Conservation (phyloP, 1,139 yeast genomes). For the Lodderomyces beijingensis region DNA sequence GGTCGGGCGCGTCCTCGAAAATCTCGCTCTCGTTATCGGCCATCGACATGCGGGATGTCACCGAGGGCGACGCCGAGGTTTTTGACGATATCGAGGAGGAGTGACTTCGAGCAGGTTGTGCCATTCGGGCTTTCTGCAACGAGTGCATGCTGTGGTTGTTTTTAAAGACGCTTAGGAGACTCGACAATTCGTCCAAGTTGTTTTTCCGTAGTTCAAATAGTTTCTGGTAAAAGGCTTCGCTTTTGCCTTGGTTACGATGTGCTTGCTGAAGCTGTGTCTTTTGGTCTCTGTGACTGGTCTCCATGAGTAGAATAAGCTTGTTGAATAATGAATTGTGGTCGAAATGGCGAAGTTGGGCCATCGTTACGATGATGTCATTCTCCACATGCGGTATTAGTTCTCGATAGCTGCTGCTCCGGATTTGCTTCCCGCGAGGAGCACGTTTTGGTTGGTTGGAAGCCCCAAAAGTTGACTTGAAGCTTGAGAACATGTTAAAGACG, state of each 20-base stretch:
- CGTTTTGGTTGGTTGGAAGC: conserved; percentile 7
- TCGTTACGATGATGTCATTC: conserved; percentile 17
- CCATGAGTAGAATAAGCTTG: conserved; percentile 18
- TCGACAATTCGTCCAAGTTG: conserved; percentile 17
- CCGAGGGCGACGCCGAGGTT: conserved; percentile 4
- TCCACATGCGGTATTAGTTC: conserved; percentile 18
- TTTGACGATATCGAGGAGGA: background rate
- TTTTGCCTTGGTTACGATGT: too few relatives aligned
- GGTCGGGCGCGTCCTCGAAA: conserved; percentile 36
- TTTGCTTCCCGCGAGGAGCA: conserved; percentile 10
- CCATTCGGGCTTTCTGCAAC: conserved; percentile 9
- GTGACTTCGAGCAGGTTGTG: conserved; percentile 2
- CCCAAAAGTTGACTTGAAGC: conserved; percentile 6
- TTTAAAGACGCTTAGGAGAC: conserved; percentile 19
- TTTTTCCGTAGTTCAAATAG: conserved; percentile 16
- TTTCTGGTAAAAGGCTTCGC: conserved; percentile 11
- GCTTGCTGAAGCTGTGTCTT: conserved; percentile 13
- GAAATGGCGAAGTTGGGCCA: conserved; percentile 18
- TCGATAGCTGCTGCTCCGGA: conserved; percentile 19
- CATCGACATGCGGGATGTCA: conserved; percentile 4
- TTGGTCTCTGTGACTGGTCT: conserved; percentile 16
- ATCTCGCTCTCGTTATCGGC: conserved; percentile 3
- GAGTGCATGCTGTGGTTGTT: conserved; percentile 19
- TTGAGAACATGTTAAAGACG: conserved; percentile 6
- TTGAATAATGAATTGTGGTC: conserved; percentile 18